phyloP scores from a whole-genome alignment of 176 grass and related monocot genomes.

The Paspalum vaginatum region DNA sequence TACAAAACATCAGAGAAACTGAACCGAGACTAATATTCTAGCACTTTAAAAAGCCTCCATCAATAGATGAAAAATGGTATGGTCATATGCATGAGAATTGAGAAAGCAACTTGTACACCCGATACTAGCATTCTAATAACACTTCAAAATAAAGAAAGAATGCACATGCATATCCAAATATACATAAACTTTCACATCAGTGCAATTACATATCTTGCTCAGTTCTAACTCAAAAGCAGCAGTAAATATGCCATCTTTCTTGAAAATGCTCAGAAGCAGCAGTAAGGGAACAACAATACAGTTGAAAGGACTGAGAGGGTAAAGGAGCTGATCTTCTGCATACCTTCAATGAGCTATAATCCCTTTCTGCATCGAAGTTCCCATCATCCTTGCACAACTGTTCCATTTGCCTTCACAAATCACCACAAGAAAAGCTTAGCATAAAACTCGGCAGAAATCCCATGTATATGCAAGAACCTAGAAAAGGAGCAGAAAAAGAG shows the following conservation, averaged over 20 bases:
- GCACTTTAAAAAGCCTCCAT: background rate
- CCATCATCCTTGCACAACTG: constrained; percentile 43
- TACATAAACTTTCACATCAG: constrained; percentile 1
- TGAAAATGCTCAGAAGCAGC: constrained; percentile 24
- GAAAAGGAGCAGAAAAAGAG: background rate
- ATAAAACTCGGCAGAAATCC: constrained; percentile 5
- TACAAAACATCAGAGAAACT: constrained; percentile 24
- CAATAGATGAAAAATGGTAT: background rate
- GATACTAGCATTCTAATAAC: too few species aligned
- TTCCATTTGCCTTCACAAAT: constrained; percentile 53
- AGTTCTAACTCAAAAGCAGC: constrained; percentile 25
- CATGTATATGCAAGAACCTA: background rate
- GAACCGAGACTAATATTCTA: constrained; percentile 1
- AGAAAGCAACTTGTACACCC: background rate
- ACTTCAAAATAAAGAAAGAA: background rate
- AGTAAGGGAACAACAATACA: background rate
- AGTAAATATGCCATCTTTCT: constrained; percentile 7
- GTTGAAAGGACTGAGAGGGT: background rate
- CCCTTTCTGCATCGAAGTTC: constrained; percentile 44
- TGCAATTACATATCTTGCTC: constrained; percentile 6
- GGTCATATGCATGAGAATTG: background rate
- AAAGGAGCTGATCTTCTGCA: constrained; percentile 5
- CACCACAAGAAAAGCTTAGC: constrained; percentile 20
- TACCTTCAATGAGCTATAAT: constrained; percentile 50
- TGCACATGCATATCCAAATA: background rate